phyloP scores from a whole-genome alignment of 352 stramenopile species.

The Paralagenidium karlingii region DNA sequence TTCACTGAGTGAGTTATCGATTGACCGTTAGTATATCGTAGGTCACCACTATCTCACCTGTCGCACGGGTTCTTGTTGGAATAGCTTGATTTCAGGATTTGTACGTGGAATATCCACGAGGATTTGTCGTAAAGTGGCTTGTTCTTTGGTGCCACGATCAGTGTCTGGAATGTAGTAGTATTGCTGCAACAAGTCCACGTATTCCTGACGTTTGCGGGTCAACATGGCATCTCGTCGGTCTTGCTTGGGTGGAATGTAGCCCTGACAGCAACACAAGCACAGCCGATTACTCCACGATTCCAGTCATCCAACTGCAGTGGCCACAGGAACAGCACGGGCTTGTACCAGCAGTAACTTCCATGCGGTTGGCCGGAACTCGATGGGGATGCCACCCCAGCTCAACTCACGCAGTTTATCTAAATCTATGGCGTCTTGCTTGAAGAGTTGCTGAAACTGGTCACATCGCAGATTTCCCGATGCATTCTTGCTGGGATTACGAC shows the following conservation, averaged over 20 bases:
- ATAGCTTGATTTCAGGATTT: constrained; percentile 92
- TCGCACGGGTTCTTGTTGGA: constrained; percentile 91
- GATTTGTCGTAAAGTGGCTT: constrained; percentile 93
- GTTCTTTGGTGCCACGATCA: constrained; percentile 89
- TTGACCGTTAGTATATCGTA: background rate
- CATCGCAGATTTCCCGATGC: constrained; percentile 52
- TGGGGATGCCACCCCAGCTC: constrained; percentile 87
- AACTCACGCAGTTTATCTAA: constrained; percentile 82
- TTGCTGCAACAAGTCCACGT: constrained; percentile 88
- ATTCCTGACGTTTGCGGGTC: constrained; percentile 92
- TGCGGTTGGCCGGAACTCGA: constrained; percentile 67
- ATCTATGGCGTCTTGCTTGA: constrained; percentile 75
- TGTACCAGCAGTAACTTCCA: constrained; percentile 95
- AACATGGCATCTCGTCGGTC: constrained; percentile 86
- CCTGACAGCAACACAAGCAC: constrained; percentile 14
- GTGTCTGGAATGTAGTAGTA: constrained; percentile 97
- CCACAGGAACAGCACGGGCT: background rate
- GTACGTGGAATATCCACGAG: constrained; percentile 98
- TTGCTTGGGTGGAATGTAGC: constrained; percentile 95
- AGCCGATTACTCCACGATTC: no score
- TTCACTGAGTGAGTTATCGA: background rate
- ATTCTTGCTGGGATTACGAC: no score
- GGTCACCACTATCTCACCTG: constrained; percentile 32
- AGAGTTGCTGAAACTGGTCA: constrained; percentile 53
- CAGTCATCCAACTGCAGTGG: background rate